Evolutionary conservation across 2,329 filamentous ascomycete species (phyloP).

Genomic region (Aspergillus sp.): DNA sequence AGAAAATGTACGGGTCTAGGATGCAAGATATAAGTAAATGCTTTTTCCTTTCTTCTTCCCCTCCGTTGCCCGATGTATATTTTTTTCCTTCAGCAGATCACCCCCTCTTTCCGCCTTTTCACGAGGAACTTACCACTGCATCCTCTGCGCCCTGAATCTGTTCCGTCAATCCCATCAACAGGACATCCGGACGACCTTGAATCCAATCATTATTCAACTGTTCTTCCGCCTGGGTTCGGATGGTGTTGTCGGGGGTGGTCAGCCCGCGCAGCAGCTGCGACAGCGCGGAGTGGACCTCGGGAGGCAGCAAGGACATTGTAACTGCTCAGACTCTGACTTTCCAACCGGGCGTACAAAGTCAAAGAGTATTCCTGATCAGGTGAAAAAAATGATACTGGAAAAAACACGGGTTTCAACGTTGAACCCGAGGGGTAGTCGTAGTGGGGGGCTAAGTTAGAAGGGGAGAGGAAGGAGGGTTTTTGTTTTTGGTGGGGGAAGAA

Average conservation of each 20-base stretch:
- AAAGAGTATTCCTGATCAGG: conserved; percentile 19
- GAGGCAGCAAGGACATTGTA: conserved; percentile 77
- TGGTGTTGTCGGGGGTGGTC: conserved; percentile 81
- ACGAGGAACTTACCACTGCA: conserved; percentile 55
- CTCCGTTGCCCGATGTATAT: background rate
- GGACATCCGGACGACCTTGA: conserved; percentile 70
- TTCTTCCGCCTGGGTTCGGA: conserved; percentile 82
- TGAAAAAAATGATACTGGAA: background rate
- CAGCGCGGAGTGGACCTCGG: conserved; percentile 80
- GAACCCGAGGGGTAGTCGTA: conserved; percentile 3
- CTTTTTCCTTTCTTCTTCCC: no score
- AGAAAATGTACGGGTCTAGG: conserved; percentile 79
- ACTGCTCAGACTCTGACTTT: conserved; percentile 12
- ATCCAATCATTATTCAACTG: conserved; percentile 91
- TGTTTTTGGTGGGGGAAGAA: conserved; percentile 17
- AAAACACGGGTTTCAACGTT: conserved; percentile 9
- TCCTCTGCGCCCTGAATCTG: conserved; percentile 78
- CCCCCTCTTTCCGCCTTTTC: background rate
- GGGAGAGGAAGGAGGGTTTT: conserved; percentile 10
- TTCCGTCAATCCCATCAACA: conserved; percentile 91
- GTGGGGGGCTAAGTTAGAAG: conserved; percentile 4
- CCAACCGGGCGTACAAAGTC: background rate
- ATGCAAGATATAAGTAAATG: no score
- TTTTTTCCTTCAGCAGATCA: background rate
- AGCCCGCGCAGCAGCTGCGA: conserved; percentile 81